Base-by-base conservation (phyloP, 768 basidiomycete genomes). In the Phanerodontia chrysosporium region DNA sequence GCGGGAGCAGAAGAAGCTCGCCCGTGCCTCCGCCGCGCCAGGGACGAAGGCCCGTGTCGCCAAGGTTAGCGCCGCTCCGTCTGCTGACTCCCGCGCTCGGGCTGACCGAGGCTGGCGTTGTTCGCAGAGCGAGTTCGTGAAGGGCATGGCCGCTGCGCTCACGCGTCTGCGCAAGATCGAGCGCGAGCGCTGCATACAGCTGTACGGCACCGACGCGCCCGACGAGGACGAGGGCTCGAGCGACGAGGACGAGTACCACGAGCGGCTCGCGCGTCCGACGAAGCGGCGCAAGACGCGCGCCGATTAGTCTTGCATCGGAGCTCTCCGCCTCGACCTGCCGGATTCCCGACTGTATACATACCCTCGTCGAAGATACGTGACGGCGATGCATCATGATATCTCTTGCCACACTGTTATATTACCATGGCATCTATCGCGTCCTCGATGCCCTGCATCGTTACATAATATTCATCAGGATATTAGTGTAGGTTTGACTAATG, bases 71-170 rank as follows among this genome's bases (percentile, higher is more conserved):
- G 22, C 22, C 4, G n/a, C n/a, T 46, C n/a, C 48, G 16, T 55
- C 32, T 46, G 24, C 27, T 56, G 28, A 42, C 22, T 30, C 67
- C 22, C 25, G 14, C 2, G 32, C 13, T n/a, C 49, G 5, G 16
- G 36, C 28, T 30, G 32, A 49, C 58, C 3, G 39, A 42, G 16
- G 44, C 36, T 35, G 32, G 6, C 13, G 6, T 35, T 12, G 32
- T 45, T 51, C 32, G 28, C 53, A 91, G 89, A 86, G 75, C 64
- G 86, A 88, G 28, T 91, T 91, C 65, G 76, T 86, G 65, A 89
- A 81, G 67, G 81, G 83, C 3, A 72, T 91, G 51, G 74, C 78
- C 10, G 56, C 72, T n/a, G 78, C 82, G 59, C 75, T 91, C 49
- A 81, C 85, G 18, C 74, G 78, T 28, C 69, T 91, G 59, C 86